A percentile compares a stretch with the other conserved stretches of the same genome.
Conservation (phyloP, 768 basidiomycete species). For the Russula lepida region DNA sequence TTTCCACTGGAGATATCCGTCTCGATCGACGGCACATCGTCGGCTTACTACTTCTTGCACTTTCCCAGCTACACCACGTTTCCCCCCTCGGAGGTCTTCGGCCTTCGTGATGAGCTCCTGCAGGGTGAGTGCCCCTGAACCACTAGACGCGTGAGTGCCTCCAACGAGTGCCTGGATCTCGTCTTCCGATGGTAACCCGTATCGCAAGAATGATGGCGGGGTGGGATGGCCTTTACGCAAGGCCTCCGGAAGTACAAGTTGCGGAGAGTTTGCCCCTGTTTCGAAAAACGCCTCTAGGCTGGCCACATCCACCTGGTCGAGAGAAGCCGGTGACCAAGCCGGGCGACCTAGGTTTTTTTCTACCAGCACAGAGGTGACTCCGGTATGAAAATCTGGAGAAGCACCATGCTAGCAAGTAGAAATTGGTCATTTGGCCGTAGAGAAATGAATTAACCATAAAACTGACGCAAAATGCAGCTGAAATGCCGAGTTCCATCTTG, state of each 20-base stretch:
- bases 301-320: conserved; percentile 49
- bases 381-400: conserved; percentile 75
- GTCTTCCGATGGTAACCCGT: conserved; percentile 69
- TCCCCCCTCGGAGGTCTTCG: conserved; percentile 38
- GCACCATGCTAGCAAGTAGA: conserved; percentile 48
- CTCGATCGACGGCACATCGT: conserved; percentile 52
- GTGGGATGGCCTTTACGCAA: conserved; percentile 23
- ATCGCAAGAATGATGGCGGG: conserved; percentile 27
- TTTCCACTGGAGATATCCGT: conserved; percentile 51
- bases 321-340: conserved; percentile 59
- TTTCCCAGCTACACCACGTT: conserved; percentile 64
- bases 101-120: conserved; percentile 58
- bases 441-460: neutral
- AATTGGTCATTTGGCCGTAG: neutral
- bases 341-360: conserved; percentile 46
- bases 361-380: conserved; percentile 64
- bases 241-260: conserved; percentile 24
- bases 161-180: conserved; percentile 60
- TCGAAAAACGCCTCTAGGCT: conserved; percentile 62
- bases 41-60: conserved; percentile 67
- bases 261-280: conserved; percentile 32
- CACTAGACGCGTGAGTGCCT: conserved; percentile 54
- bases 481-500: conserved; percentile 81
- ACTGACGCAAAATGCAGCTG: conserved; percentile 84
- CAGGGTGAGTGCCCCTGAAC: conserved; percentile 49